Base-by-base conservation (phyloP, 768 basidiomycete genomes). In the Xanthoconium stramineum region DNA sequence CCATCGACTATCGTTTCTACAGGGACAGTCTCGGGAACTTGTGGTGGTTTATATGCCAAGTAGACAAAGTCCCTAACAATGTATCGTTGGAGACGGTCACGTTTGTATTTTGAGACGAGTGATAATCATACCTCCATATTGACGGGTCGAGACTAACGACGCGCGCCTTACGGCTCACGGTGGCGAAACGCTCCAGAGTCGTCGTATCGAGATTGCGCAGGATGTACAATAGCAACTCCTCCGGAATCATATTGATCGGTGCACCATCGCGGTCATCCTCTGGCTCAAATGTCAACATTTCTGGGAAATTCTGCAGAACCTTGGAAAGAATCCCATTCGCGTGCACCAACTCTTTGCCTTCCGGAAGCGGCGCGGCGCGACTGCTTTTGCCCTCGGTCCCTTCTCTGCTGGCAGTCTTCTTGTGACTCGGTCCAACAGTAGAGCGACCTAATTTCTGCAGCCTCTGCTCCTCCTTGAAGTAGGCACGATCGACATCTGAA, bases 321-420 rank as follows among this genome's bases (percentile, higher is more conserved):
- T 62, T 72, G 20, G 79, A 80, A 17, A 89, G 69, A 71, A 12
- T 75, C 75, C 7, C 78, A 74, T 44, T 76, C 65, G 24, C 64
- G 38, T 32, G 53, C 44, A 10, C 38, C 11, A 35, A 33, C 28
- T 58, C 55, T 37, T 60, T 60, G 50, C 3, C 48, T 29, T 65
- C 88, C 5, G 73, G 85, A 8, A 72, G 69, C 7, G 90, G 85
- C 64, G 90, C 90, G 53, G 88, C 88, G 71, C 85, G 85, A 64
- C 70, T 17, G 14, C 91, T 64, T 91, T 93, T 73, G 80, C 80
- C 56, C 86, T 56, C 84, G 88, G 43, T 71, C 89, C 15, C 48
- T 42, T 52, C 90, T 10, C 73, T 96, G 56, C 90, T 90, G 1
- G 90, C 91, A 89, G 85, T 88, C 37, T 85, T 88, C 61, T 85